Evolutionary conservation across 352 stramenopile species (phyloP).

Genomic region (Halophytophthora batemanensis): DNA sequence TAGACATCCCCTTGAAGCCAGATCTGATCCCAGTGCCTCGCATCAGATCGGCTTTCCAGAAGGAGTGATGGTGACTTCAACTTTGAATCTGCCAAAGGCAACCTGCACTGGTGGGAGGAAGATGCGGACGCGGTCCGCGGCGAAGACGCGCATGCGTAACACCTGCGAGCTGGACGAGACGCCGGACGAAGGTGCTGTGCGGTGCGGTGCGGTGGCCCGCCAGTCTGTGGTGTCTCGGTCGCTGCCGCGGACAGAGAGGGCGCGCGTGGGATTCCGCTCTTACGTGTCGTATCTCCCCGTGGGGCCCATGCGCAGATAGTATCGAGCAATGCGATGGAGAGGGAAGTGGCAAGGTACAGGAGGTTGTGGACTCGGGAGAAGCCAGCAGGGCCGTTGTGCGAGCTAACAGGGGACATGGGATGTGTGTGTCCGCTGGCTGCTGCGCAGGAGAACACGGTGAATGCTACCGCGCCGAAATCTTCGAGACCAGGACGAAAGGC

Average conservation of each 20-base stretch:
- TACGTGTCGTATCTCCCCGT: background rate
- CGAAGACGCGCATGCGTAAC: conserved; percentile 18
- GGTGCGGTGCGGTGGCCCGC: too few species aligned
- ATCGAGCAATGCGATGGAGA: too few species aligned
- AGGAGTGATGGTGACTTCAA: conserved; percentile 42
- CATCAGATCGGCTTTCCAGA: too few species aligned
- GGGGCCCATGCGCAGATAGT: background rate
- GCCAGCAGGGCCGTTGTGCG: conserved; percentile 5
- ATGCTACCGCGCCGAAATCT: conserved; percentile 4
- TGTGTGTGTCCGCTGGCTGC: background rate
- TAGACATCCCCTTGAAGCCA: background rate
- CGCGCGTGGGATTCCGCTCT: background rate
- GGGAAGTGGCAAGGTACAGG: background rate
- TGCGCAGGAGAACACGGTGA: conserved; percentile 32
- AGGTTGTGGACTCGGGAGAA: background rate
- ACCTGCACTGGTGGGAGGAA: too few species aligned
- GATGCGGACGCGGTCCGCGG: conserved; percentile 21
- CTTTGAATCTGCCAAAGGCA: conserved; percentile 10
- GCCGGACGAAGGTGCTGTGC: conserved; percentile 18
- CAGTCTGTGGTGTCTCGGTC: background rate
- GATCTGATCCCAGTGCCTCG: background rate
- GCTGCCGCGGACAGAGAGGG: too few species aligned
- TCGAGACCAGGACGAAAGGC: conserved; percentile 12
- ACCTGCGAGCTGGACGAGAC: conserved; percentile 33
- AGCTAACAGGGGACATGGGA: background rate